Conservation (phyloP, 2,329 filamentous ascomycete genomes). For the Colletotrichum noveboracense region DNA sequence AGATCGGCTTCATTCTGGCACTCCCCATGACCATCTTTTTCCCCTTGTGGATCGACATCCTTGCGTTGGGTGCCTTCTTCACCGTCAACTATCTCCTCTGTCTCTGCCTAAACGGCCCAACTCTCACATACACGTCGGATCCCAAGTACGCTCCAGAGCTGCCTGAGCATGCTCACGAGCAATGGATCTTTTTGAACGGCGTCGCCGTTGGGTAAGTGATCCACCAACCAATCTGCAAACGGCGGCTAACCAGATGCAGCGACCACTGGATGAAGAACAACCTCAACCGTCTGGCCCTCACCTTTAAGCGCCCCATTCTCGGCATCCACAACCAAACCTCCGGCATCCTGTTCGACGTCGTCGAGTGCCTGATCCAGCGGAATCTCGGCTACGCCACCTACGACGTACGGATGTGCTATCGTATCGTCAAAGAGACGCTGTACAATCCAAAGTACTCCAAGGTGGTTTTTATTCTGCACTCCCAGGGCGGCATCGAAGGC, state of each 20-base stretch:
- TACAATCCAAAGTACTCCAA: slow-evolving; percentile 69
- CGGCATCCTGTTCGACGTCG: slow-evolving; percentile 77
- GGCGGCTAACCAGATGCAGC: slow-evolving; percentile 33
- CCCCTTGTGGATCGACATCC: slow-evolving; percentile 52
- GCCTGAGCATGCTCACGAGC: slow-evolving; percentile 64
- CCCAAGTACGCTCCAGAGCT: slow-evolving; percentile 54
- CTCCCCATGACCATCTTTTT: slow-evolving; percentile 57
- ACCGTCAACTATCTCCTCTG: slow-evolving; percentile 57
- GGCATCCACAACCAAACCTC: slow-evolving; percentile 80
- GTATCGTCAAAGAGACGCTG: slow-evolving; percentile 66
- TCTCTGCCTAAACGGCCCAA: slow-evolving; percentile 56
- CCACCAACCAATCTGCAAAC: not conserved
- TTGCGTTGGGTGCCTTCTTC: slow-evolving; percentile 49
- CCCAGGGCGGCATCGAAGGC: slow-evolving; percentile 78
- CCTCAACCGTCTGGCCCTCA: slow-evolving; percentile 72
- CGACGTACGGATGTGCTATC: slow-evolving; percentile 70
- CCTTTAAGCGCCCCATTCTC: slow-evolving; percentile 72
- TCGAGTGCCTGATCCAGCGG: slow-evolving; percentile 80
- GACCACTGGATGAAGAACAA: slow-evolving; percentile 74
- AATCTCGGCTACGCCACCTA: slow-evolving; percentile 75
- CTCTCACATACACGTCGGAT: slow-evolving; percentile 55
- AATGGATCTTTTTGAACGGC: slow-evolving; percentile 82
- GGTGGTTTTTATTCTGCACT: slow-evolving; percentile 77
- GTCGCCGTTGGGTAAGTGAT: slow-evolving; percentile 65
- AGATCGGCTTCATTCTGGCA: slow-evolving; percentile 63